These are phyloP conservation scores for Perkinsus chesapeaki DNA, from an alignment of 169 alveolate genomes.

Conservation along the genomic window DNA sequence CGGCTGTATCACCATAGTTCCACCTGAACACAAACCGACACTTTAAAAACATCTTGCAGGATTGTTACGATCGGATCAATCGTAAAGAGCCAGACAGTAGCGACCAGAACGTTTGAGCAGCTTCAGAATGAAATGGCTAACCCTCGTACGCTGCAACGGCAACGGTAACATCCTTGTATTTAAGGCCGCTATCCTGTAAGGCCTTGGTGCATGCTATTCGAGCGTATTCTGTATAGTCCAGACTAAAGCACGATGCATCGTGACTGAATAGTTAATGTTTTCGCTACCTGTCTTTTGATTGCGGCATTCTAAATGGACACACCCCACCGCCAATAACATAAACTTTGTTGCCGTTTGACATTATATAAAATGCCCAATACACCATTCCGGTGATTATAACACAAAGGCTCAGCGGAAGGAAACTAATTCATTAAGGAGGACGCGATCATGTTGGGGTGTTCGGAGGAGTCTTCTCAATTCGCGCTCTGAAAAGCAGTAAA, in stretches of 20 bases:
- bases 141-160: not conserved
- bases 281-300: not conserved
- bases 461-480: not conserved
- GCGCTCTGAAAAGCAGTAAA: not conserved
- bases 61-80: not conserved
- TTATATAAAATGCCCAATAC: not conserved
- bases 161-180: not conserved
- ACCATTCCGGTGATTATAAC: not conserved
- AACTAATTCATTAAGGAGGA: not conserved
- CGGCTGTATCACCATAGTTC: slow-evolving; percentile 60
- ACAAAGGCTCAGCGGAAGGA: not conserved
- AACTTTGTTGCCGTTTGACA: not conserved
- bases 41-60: not conserved
- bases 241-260: not conserved
- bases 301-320: not conserved
- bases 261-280: not conserved
- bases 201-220: not conserved
- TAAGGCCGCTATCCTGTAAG: not conserved
- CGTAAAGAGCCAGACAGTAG: not conserved
- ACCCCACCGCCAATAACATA: not conserved
- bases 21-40: not conserved
- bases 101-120: not conserved
- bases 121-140: not conserved
- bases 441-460: not conserved
- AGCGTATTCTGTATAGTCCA: not conserved